A percentile compares a stretch with the other conserved stretches of the same genome.
phyloP scores from a whole-genome alignment of 2,329 filamentous ascomycete species.

The Aspergillus brunneoviolaceus region DNA sequence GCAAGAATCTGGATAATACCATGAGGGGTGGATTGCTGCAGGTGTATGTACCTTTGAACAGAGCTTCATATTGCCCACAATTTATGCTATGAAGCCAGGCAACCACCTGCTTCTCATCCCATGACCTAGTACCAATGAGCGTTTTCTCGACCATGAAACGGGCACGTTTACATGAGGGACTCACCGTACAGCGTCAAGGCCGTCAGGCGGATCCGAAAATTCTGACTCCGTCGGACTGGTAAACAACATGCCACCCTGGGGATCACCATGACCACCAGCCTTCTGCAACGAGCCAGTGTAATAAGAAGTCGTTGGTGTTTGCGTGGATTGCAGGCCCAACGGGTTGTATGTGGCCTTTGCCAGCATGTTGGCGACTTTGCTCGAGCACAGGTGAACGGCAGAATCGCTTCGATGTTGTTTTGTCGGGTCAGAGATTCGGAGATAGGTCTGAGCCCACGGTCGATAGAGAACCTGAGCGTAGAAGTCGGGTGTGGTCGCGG shows the following conservation, averaged over 20 bases:
- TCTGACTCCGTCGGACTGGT: constrained; percentile 88
- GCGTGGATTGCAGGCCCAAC: constrained; percentile 33
- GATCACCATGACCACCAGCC: constrained; percentile 28
- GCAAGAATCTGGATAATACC: constrained; percentile 1
- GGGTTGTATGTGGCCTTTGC: constrained; percentile 42
- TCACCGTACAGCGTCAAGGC: constrained; percentile 71
- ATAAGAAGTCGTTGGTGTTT: constrained; percentile 36
- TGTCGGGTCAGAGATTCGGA: background rate
- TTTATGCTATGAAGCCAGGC: constrained; percentile 90
- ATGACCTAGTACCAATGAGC: constrained; percentile 51
- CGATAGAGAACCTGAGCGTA: background rate
- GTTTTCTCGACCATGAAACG: background rate
- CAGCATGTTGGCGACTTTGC: constrained; percentile 32
- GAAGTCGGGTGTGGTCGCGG: background rate
- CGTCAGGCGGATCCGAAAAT: constrained; percentile 76
- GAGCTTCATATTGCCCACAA: constrained; percentile 86
- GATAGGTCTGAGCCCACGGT: background rate
- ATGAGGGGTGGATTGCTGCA: background rate
- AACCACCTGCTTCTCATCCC: constrained; percentile 88
- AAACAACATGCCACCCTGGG: constrained; percentile 50
- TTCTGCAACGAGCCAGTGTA: constrained; percentile 30
- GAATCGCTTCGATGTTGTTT: background rate
- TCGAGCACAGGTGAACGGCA: background rate
- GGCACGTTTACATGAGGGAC: constrained; percentile 10
- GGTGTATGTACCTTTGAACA: constrained; percentile 65